Evolutionary conservation across 345 rosid species (phyloP).

Genomic region (Sisymbrium altissimum): DNA sequence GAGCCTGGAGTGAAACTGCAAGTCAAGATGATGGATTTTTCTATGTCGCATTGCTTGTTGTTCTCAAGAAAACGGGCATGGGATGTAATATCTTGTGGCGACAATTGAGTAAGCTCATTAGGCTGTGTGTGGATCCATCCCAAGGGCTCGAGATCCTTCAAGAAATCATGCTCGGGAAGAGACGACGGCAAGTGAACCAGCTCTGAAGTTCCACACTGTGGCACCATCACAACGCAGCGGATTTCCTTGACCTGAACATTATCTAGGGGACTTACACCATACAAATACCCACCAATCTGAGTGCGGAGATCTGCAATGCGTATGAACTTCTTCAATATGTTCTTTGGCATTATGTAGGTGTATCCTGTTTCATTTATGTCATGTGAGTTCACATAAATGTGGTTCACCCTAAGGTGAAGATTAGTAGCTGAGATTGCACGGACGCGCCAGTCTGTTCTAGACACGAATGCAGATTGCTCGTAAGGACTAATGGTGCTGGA

Average conservation of each 20-base stretch:
- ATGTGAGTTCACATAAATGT: constrained; percentile 82
- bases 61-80: constrained; percentile 78
- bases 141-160: constrained; percentile 87
- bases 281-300: constrained; percentile 81
- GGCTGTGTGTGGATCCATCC: constrained; percentile 99
- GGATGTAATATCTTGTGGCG: constrained; percentile 77
- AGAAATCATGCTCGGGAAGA: constrained; percentile 86
- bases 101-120: constrained; percentile 86
- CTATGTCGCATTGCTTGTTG: constrained; percentile 91
- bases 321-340: constrained; percentile 84
- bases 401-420: constrained; percentile 82
- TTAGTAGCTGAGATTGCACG: constrained; percentile 94
- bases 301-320: constrained; percentile 83
- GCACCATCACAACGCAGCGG: constrained; percentile 78
- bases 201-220: constrained; percentile 88
- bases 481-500: constrained; percentile 77
- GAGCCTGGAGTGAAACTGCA: constrained; percentile 98
- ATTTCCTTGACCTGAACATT: constrained; percentile 90
- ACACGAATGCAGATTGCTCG: constrained; percentile 77
- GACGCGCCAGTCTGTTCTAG: constrained; percentile 93
- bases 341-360: constrained; percentile 92
- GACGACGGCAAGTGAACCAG: constrained; percentile 73
- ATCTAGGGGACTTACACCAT: constrained; percentile 89
- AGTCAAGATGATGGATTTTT: constrained; percentile 81
- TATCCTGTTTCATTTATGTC: constrained; percentile 92